phyloP scores from a whole-genome alignment of 2,329 filamentous ascomycete genomes.

The Penicillium brevicompactum region DNA sequence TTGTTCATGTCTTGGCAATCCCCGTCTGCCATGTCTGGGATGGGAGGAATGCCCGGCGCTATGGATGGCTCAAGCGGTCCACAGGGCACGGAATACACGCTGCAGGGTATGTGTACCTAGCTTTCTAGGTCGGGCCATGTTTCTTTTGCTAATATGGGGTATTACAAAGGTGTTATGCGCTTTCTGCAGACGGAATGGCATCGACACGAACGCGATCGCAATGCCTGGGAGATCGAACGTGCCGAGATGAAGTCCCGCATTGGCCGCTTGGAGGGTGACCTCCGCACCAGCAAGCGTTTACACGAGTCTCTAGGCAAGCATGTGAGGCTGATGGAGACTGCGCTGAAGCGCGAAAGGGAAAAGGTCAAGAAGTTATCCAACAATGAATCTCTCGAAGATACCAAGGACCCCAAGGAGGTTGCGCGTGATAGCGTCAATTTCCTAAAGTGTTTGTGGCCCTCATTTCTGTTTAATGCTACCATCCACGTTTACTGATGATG shows the following conservation, averaged over 20 bases:
- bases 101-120: constrained; percentile 60
- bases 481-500: constrained; percentile 1
- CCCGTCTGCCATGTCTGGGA: constrained; percentile 62
- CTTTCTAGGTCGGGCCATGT: not conserved
- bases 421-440: constrained; percentile 49
- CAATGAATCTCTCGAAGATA: constrained; percentile 53
- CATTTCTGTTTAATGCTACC: not conserved
- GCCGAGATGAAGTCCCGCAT: constrained; percentile 99
- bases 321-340: constrained; percentile 83
- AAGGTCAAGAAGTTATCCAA: constrained; percentile 62
- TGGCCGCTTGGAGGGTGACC: constrained; percentile 87
- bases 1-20: constrained; percentile 70
- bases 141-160: not conserved
- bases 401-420: constrained; percentile 47
- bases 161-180: constrained; percentile 82
- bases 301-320: constrained; percentile 91
- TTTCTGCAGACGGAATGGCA: constrained; percentile 99
- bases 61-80: constrained; percentile 49
- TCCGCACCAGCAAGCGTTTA: constrained; percentile 80
- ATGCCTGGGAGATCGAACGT: constrained; percentile 98
- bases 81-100: constrained; percentile 69
- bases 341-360: constrained; percentile 78
- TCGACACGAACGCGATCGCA: constrained; percentile 93
- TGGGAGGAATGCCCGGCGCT: constrained; percentile 55
- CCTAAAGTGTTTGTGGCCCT: constrained; percentile 37